Evolutionary conservation across 257 asterid genomes (phyloP).

Genomic region (Asclepias syriaca): DNA sequence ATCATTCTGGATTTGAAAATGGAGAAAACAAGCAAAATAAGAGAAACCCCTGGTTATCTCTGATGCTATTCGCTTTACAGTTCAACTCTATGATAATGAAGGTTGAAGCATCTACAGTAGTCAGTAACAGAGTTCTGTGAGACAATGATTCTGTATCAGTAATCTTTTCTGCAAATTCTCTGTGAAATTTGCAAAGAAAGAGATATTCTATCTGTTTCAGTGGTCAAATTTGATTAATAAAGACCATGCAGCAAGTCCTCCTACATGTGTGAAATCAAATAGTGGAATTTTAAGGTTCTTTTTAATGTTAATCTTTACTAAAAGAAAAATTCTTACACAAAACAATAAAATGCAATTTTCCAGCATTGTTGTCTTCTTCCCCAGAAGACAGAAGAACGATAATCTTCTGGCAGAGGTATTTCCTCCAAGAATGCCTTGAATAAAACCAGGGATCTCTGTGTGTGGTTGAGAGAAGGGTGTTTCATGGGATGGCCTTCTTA

Average conservation of each 20-base stretch:
- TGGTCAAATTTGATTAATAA: neutral
- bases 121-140: conserved; percentile 14
- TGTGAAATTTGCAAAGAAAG: neutral
- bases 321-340: neutral
- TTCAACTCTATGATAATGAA: conserved; percentile 64
- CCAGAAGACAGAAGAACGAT: neutral
- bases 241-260: too few relatives aligned
- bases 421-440: conserved; percentile 70
- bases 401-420: conserved; percentile 49
- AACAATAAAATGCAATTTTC: neutral
- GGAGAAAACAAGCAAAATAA: conserved; percentile 26
- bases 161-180: neutral
- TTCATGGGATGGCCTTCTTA: conserved; percentile 80
- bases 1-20: conserved; percentile 3
- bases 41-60: conserved; percentile 55
- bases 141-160: conserved; percentile 3
- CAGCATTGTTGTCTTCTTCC: neutral
- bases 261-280: neutral
- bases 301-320: neutral
- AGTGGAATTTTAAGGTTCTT: neutral
- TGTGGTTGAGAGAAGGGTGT: conserved; percentile 83
- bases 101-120: conserved; percentile 74
- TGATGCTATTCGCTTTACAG: conserved; percentile 72
- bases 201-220: too few relatives aligned
- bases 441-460: conserved; percentile 62